Conservation (phyloP, 75 land plant genomes). For the Picea glauca region DNA sequence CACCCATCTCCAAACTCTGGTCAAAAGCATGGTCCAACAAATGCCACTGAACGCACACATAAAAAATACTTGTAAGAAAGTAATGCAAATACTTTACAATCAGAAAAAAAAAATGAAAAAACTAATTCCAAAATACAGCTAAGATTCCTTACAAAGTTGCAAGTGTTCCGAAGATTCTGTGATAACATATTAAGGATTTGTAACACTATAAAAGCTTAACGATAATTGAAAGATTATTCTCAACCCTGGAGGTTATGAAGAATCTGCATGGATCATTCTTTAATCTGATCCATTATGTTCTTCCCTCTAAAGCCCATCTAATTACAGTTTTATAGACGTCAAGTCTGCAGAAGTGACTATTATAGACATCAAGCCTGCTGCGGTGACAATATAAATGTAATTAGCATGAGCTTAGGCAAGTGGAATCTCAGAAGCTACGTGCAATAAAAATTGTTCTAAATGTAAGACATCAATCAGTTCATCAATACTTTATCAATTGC, state of each 20-base stretch:
- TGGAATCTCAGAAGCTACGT: background rate
- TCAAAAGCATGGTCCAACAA: constrained; percentile 75
- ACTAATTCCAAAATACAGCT: background rate
- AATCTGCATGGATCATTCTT: background rate
- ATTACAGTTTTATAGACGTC: background rate
- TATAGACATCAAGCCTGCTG: background rate
- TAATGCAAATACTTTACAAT: background rate
- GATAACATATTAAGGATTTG: background rate
- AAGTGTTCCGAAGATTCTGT: background rate
- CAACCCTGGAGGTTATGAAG: background rate
- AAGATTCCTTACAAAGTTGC: background rate
- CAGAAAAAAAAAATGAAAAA: background rate
- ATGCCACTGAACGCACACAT: constrained; percentile 31
- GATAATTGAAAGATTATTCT: background rate
- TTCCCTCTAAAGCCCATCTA: background rate
- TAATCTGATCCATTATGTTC: background rate
- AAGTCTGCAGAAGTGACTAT: background rate
- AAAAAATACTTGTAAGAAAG: background rate
- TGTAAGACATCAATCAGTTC: too few relatives aligned
- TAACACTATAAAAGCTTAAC: background rate
- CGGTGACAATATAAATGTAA: background rate
- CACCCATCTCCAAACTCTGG: constrained; percentile 42
- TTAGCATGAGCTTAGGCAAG: background rate
- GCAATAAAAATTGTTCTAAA: too few relatives aligned
- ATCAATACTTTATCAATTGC: background rate